Conservation (phyloP, 176 grass and related monocot genomes). For the Chloris gayana region DNA sequence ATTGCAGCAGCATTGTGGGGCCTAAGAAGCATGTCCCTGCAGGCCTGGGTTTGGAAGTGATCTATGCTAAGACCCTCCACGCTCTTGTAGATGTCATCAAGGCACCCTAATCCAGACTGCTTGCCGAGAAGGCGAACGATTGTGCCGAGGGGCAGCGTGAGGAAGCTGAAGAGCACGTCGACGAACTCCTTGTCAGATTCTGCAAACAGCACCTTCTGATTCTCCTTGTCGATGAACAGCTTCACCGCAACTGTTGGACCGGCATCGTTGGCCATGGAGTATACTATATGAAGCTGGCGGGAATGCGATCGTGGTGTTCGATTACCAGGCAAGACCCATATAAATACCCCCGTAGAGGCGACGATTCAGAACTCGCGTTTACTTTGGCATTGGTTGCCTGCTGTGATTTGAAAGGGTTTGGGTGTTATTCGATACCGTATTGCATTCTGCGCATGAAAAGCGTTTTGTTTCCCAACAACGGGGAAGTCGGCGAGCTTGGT, state of each 20-base stretch:
- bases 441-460: no score
- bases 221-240: conserved; percentile 48
- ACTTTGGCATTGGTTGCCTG: no score
- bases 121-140: conserved; percentile 39
- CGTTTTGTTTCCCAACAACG: no score
- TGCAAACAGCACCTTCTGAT: conserved; percentile 35
- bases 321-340: background rate
- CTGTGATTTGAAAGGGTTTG: no score
- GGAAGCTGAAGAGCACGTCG: conserved; percentile 60
- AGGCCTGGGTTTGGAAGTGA: conserved; percentile 13
- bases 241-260: conserved; percentile 21
- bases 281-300: no score
- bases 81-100: conserved; percentile 33
- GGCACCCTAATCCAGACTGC: conserved; percentile 20
- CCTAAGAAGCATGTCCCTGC: conserved; percentile 45
- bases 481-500: no score
- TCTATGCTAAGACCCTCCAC: conserved; percentile 24
- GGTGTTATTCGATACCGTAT: no score
- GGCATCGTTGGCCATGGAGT: background rate
- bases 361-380: background rate
- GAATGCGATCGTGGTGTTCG: no score
- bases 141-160: conserved; percentile 52
- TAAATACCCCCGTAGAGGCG: conserved; percentile 8
- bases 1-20: background rate
- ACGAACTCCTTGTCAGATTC: conserved; percentile 55